Evolutionary conservation across 495 filamentous ascomycete genomes (phyloP).

Genomic region (Penicillium goetzii): DNA sequence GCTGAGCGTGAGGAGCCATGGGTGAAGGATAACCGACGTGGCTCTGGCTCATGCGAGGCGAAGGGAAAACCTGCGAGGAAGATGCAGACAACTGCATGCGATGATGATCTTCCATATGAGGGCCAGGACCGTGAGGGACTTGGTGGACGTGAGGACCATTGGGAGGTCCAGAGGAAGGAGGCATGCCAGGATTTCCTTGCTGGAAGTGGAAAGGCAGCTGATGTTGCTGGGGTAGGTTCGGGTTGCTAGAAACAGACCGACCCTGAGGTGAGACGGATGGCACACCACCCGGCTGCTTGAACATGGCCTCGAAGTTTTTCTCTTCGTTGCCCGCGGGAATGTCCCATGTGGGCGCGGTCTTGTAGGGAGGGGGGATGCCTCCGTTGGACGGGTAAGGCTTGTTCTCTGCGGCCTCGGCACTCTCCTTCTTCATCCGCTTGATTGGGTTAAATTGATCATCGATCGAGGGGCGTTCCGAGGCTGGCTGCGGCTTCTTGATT

Average conservation of each 20-base stretch:
- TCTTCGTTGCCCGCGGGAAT: constrained; percentile 63
- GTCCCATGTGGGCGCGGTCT: constrained; percentile 81
- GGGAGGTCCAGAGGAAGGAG: constrained; percentile 56
- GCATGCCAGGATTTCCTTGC: constrained; percentile 48
- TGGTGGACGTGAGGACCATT: constrained; percentile 71
- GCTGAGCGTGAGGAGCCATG: constrained; percentile 68
- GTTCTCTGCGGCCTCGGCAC: constrained; percentile 43
- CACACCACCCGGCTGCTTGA: constrained; percentile 63
- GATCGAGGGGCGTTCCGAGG: constrained; percentile 61
- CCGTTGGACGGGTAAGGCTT: constrained; percentile 64
- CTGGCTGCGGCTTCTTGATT: constrained; percentile 61
- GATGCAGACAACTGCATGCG: constrained; percentile 84
- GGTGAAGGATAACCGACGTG: constrained; percentile 72
- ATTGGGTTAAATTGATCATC: constrained; percentile 73
- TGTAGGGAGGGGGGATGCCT: constrained; percentile 75
- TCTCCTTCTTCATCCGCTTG: constrained; percentile 69
- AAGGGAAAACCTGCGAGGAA: constrained; percentile 74
- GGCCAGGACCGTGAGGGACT: constrained; percentile 62
- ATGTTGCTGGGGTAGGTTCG: constrained; percentile 73
- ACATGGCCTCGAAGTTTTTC: constrained; percentile 73
- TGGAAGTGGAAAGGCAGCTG: constrained; percentile 72
- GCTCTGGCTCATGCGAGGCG: constrained; percentile 72
- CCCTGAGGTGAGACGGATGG: constrained; percentile 69
- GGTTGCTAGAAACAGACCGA: constrained; percentile 56
- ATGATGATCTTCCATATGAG: constrained; percentile 77